phyloP scores from a whole-genome alignment of 2,329 filamentous ascomycete genomes.

The Aspergillus oerlinghausenensis region DNA sequence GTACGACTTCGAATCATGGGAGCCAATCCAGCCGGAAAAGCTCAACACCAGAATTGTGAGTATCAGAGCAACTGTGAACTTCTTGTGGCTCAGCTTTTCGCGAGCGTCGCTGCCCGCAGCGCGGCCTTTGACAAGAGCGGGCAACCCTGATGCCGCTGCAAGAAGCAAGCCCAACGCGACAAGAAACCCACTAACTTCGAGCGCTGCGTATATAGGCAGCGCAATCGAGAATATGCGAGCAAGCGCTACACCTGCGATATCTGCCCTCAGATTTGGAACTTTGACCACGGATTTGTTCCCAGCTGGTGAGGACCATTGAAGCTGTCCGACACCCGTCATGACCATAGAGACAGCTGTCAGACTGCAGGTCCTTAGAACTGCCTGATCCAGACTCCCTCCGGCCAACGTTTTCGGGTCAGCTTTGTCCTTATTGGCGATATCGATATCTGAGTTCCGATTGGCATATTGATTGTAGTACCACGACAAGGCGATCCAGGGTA shows the following conservation, averaged over 20 bases:
- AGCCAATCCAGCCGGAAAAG: constrained; percentile 26
- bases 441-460: constrained; percentile 8
- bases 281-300: constrained; percentile 6
- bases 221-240: constrained; percentile 39
- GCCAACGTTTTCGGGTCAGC: constrained; percentile 3
- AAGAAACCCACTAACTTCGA: constrained; percentile 52
- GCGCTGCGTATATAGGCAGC: constrained; percentile 53
- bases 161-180: constrained; percentile 50
- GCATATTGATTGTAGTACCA: constrained; percentile 31
- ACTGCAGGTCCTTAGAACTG: constrained; percentile 19
- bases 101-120: constrained; percentile 8
- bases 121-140: constrained; percentile 17
- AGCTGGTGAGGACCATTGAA: constrained; percentile 13
- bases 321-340: constrained; percentile 25
- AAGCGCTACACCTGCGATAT: constrained; percentile 17
- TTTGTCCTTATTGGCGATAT: constrained; percentile 7
- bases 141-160: constrained; percentile 44
- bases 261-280: constrained; percentile 15
- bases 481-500: constrained; percentile 35
- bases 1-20: constrained; percentile 35
- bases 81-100: constrained; percentile 25
- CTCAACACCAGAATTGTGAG: constrained; percentile 19
- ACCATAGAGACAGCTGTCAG: constrained; percentile 31
- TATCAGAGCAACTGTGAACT: constrained; percentile 23
- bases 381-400: constrained; percentile 14